phyloP scores from a whole-genome alignment of 257 asterid genomes.

The Solanum sitiens region DNA sequence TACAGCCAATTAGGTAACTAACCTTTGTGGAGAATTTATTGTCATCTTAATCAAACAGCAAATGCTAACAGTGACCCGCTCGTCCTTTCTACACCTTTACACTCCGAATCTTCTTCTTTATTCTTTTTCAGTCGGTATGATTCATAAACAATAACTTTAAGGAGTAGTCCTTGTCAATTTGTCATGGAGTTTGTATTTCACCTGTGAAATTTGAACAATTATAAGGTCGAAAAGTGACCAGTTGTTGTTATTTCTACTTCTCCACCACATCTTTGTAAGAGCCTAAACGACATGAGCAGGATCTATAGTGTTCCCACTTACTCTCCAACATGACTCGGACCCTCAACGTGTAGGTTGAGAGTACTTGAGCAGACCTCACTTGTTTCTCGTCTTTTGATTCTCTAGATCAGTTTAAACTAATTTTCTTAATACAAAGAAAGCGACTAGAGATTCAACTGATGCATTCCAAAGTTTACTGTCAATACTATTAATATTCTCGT shows the following conservation, averaged over 20 bases:
- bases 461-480: neutral
- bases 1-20: neutral
- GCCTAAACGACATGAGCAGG: neutral
- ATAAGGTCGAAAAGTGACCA: neutral
- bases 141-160: neutral
- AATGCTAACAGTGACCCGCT: neutral
- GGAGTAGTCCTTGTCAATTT: neutral
- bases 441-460: neutral
- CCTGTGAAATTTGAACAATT: neutral
- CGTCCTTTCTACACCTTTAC: neutral
- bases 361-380: neutral
- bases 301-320: neutral
- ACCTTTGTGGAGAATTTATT: neutral
- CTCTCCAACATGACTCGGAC: neutral
- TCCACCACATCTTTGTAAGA: neutral
- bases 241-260: neutral
- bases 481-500: neutral
- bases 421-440: neutral
- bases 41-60: neutral
- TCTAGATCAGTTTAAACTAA: neutral
- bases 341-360: neutral
- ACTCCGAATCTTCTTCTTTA: neutral
- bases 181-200: neutral
- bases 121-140: neutral
- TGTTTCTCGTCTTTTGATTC: neutral